A percentile compares a stretch with the other conserved stretches of the same genome.
phyloP scores from a whole-genome alignment of 192 early-diverging fungal species.

The Fimicolochytrium jonesii region DNA sequence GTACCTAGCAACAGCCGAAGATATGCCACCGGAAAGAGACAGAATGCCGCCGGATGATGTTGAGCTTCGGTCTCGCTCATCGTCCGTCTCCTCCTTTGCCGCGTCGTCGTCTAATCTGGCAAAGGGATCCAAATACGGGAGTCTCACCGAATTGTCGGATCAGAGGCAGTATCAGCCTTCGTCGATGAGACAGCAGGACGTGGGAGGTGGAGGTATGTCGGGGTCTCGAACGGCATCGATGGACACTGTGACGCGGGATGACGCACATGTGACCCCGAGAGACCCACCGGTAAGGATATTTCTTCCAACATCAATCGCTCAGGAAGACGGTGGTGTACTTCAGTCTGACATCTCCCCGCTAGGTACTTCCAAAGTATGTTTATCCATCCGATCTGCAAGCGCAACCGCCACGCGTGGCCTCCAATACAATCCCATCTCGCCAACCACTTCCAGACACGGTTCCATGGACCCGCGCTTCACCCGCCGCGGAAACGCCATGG shows the following conservation, averaged over 20 bases:
- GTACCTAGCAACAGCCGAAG: conserved; percentile 21
- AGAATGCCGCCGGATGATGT: too few relatives aligned
- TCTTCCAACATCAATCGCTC: background rate
- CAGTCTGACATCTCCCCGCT: background rate
- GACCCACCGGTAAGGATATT: background rate
- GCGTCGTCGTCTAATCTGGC: background rate
- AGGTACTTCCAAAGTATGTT: conserved; percentile 12
- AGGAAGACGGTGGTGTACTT: background rate
- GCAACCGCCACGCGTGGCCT: too few relatives aligned
- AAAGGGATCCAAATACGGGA: background rate
- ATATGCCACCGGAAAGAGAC: too few relatives aligned
- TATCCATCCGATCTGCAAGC: too few relatives aligned
- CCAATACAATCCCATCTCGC: too few relatives aligned
- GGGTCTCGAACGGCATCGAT: background rate
- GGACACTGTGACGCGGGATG: background rate
- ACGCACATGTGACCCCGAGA: background rate
- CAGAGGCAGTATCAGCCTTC: too few relatives aligned
- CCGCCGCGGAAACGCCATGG: too few relatives aligned
- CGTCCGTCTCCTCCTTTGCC: background rate
- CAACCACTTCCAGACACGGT: too few relatives aligned
- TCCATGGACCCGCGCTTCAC: too few relatives aligned
- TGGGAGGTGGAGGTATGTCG: too few relatives aligned
- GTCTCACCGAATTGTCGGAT: too few relatives aligned
- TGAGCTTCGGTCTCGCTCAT: background rate
- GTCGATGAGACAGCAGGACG: too few relatives aligned